These are phyloP conservation scores for Mesembryanthemum crystallinum DNA, from an alignment of 148 eudicot species.

Conservation along the genomic window DNA sequence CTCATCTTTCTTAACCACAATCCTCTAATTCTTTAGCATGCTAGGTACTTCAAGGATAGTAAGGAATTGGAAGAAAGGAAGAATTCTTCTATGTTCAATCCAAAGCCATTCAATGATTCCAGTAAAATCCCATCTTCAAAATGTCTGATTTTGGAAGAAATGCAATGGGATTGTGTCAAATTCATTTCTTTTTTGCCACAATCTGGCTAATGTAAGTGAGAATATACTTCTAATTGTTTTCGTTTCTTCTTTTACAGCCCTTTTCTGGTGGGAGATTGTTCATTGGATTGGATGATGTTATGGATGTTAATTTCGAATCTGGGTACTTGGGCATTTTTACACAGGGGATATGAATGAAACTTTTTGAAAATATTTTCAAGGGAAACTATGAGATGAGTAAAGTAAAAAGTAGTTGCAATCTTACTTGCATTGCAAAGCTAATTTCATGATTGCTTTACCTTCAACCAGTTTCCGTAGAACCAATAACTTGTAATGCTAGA, in stretches of 20 bases:
- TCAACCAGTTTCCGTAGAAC: not conserved
- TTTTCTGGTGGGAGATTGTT: not conserved
- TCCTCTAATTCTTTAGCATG: conserved; percentile 29
- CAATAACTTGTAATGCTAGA: not conserved
- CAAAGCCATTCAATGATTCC: not conserved
- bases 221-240: not conserved
- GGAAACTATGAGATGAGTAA: no score
- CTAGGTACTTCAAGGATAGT: conserved; percentile 18
- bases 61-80: conserved; percentile 16
- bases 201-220: conserved; percentile 18
- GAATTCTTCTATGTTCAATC: not conserved
- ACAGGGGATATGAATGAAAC: no score
- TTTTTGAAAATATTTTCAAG: no score
- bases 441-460: not conserved
- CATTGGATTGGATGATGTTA: not conserved
- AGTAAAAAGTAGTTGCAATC: no score
- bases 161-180: conserved; percentile 11
- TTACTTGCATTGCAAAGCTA: no score
- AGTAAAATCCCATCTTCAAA: conserved; percentile 6
- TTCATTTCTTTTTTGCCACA: conserved; percentile 3
- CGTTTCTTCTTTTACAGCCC: not conserved
- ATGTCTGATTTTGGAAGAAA: conserved; percentile 11
- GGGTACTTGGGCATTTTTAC: not conserved
- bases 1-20: not conserved
- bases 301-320: not conserved